Evolutionary conservation across 768 basidiomycete genomes (phyloP).

Genomic region (Pisolithus sp.): DNA sequence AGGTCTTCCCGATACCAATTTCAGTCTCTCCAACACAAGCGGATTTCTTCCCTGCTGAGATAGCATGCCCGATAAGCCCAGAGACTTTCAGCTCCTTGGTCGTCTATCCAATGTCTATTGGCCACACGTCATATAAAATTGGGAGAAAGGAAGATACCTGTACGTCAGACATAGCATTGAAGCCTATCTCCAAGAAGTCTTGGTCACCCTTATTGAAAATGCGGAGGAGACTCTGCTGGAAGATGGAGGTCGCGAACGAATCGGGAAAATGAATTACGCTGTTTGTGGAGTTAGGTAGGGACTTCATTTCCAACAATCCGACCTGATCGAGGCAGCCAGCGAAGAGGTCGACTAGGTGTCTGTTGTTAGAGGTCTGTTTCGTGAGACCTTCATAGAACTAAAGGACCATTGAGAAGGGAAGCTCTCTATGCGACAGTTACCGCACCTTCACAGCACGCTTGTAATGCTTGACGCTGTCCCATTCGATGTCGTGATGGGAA

Average conservation of each 20-base stretch:
- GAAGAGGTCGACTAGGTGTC: constrained; percentile 92
- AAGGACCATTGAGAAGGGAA: constrained; percentile 2
- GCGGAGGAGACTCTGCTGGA: constrained; percentile 96
- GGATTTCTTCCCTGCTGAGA: background rate
- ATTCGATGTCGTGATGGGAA: constrained; percentile 97
- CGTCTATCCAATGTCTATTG: too few species aligned
- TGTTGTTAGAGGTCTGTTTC: constrained; percentile 88
- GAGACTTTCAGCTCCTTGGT: too few species aligned
- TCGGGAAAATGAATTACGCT: constrained; percentile 95
- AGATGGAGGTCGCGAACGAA: constrained; percentile 95
- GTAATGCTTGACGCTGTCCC: constrained; percentile 94
- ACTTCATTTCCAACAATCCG: constrained; percentile 96
- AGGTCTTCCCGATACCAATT: constrained; percentile 97
- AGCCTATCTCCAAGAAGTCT: constrained; percentile 91
- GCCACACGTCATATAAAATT: too few species aligned
- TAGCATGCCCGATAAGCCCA: too few species aligned
- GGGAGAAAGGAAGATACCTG: constrained; percentile 44
- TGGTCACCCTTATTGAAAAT: constrained; percentile 93
- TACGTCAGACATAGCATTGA: constrained; percentile 98
- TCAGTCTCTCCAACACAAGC: constrained; percentile 84
- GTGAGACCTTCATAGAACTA: constrained; percentile 96
- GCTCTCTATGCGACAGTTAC: background rate
- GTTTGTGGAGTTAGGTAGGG: constrained; percentile 90
- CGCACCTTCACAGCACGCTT: constrained; percentile 91
- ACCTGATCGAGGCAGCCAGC: constrained; percentile 98